Evolutionary conservation across 768 basidiomycete species (phyloP).

Genomic region (Russula foetens): DNA sequence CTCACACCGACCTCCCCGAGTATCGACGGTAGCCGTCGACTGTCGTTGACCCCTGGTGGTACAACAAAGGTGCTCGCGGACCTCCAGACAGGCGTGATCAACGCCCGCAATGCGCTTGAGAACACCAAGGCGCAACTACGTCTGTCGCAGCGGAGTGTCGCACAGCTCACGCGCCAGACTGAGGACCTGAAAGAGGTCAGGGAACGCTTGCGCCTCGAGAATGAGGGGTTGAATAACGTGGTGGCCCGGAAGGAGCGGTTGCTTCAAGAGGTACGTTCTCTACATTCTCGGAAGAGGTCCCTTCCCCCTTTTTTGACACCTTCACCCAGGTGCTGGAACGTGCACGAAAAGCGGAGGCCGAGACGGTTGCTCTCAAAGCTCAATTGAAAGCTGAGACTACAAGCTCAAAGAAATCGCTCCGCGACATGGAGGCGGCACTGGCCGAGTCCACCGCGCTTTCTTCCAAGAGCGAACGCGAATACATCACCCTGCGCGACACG

Average conservation of each 20-base stretch:
- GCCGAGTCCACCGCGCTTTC: constrained; percentile 68
- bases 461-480: constrained; percentile 78
- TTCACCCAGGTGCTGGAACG: constrained; percentile 62
- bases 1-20: constrained; percentile 25
- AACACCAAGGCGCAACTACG: constrained; percentile 79
- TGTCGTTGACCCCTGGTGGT: constrained; percentile 62
- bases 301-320: neutral
- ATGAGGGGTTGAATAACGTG: constrained; percentile 82
- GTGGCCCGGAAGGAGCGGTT: constrained; percentile 82
- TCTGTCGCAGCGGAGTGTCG: constrained; percentile 74
- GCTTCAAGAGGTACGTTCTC: constrained; percentile 64
- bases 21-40: constrained; percentile 36
- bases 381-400: constrained; percentile 69
- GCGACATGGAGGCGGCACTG: constrained; percentile 73
- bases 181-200: constrained; percentile 86
- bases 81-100: constrained; percentile 74
- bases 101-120: constrained; percentile 73
- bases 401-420: constrained; percentile 63
- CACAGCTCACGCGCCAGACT: constrained; percentile 74
- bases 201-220: constrained; percentile 75
- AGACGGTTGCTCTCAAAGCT: constrained; percentile 55
- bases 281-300: neutral
- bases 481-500: constrained; percentile 68
- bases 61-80: constrained; percentile 86
- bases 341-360: constrained; percentile 79